These are phyloP conservation scores for Candolleomyces aberdarensis DNA, from an alignment of 768 basidiomycete genomes.

Conservation along the genomic window DNA sequence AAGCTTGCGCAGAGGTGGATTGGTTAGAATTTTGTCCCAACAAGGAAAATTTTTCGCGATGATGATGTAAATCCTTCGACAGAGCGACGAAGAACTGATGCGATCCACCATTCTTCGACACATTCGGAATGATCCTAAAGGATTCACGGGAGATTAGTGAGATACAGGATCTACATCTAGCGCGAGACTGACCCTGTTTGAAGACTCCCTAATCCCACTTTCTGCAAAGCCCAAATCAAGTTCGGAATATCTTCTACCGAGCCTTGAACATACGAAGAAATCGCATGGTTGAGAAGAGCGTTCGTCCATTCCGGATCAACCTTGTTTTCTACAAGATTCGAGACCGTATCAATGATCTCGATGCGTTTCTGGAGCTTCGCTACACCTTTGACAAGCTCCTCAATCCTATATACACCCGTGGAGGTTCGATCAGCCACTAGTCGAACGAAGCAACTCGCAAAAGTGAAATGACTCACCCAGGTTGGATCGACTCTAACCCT, in stretches of 20 bases:
- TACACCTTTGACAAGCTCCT: not conserved
- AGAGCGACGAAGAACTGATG: no score
- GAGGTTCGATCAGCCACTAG: not conserved
- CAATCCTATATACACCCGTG: not conserved
- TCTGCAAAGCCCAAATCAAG: not conserved
- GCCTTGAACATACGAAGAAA: not conserved
- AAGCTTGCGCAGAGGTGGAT: no score
- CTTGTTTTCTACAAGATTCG: not conserved
- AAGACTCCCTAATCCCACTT: not conserved
- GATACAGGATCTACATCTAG: no score
- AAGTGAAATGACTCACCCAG: not conserved
- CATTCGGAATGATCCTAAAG: no score
- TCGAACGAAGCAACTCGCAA: not conserved
- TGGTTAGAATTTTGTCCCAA: no score
- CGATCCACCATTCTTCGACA: no score
- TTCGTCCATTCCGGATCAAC: not conserved
- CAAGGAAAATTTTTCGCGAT: no score
- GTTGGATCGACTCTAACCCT: not conserved
- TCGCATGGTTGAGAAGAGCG: not conserved
- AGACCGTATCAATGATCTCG: not conserved
- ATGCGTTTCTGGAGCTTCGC: not conserved
- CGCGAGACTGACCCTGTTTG: not conserved
- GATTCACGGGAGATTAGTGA: no score
- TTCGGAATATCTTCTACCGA: not conserved
- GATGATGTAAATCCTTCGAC: no score